Evolutionary conservation across 352 stramenopile species (phyloP).

Genomic region (Pythium guiyangense): DNA sequence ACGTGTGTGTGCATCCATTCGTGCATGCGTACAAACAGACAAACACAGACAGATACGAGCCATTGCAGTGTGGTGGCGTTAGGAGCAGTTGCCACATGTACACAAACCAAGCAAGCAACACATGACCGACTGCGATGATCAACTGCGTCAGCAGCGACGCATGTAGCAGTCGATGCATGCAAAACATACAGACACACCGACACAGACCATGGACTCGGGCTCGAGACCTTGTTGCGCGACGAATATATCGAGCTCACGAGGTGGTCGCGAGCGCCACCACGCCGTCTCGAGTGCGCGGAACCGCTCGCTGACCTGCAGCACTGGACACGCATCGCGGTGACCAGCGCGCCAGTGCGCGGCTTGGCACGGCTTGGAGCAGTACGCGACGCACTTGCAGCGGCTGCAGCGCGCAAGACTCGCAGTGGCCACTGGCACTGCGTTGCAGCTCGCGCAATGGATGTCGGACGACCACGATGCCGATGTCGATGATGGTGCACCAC

Average conservation of each 20-base stretch:
- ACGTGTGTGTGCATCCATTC: too few species aligned
- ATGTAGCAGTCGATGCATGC: too few species aligned
- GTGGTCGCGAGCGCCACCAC: slow-evolving; percentile 26
- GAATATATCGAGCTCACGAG: slow-evolving; percentile 19
- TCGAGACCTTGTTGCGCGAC: slow-evolving; percentile 27
- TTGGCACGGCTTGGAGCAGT: slow-evolving; percentile 65
- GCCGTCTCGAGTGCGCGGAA: slow-evolving; percentile 28
- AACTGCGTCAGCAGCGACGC: neutral
- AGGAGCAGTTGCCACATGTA: neutral
- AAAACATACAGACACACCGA: too few species aligned
- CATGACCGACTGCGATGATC: too few species aligned
- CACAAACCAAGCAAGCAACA: neutral
- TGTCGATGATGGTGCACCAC: too few species aligned
- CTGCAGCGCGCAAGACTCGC: slow-evolving; percentile 24
- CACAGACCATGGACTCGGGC: slow-evolving; percentile 40
- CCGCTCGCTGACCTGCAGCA: slow-evolving; percentile 16
- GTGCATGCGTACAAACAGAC: too few species aligned
- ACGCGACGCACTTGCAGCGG: too few species aligned
- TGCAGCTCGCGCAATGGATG: slow-evolving; percentile 16
- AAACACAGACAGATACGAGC: too few species aligned
- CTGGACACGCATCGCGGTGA: slow-evolving; percentile 31
- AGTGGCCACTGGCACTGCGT: slow-evolving; percentile 1
- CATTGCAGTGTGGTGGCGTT: neutral
- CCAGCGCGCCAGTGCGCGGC: slow-evolving; percentile 33
- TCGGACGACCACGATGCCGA: too few species aligned